A percentile compares a stretch with the other conserved stretches of the same genome.
Evolutionary conservation across 441 rosid species (phyloP).

Genomic region (Adansonia rubrostipa): DNA sequence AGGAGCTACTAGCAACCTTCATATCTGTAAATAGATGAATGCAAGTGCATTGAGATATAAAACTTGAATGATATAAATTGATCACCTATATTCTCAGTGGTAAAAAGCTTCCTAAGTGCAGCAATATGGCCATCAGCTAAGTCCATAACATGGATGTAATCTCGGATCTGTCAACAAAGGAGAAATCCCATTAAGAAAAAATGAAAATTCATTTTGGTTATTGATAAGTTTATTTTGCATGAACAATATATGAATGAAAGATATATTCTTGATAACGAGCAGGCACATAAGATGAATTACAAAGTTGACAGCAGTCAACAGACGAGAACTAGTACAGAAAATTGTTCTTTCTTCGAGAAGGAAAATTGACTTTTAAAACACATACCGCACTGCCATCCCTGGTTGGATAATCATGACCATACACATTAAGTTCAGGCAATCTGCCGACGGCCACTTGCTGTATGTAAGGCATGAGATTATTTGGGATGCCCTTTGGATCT

Average conservation of each 20-base stretch:
- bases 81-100: slow-evolving; percentile 55
- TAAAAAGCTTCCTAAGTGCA: slow-evolving; percentile 59
- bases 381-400: slow-evolving; percentile 71
- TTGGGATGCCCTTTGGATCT: slow-evolving; percentile 78
- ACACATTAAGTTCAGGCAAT: slow-evolving; percentile 71
- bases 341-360: neutral
- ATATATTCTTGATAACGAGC: neutral
- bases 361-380: slow-evolving; percentile 24
- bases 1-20: slow-evolving; percentile 8
- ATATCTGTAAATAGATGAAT: neutral
- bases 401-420: slow-evolving; percentile 73
- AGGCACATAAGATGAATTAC: neutral
- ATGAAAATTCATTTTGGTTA: neutral
- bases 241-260: too few species aligned
- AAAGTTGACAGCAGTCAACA: neutral
- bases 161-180: slow-evolving; percentile 58
- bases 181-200: neutral
- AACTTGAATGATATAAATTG: neutral
- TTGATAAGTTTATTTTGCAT: neutral
- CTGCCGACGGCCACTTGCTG: slow-evolving; percentile 77
- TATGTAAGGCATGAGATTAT: slow-evolving; percentile 78
- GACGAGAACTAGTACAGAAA: neutral
- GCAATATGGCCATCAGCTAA: slow-evolving; percentile 80
- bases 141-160: slow-evolving; percentile 80
- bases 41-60: slow-evolving; percentile 13